Conservation (phyloP, 2,329 filamentous ascomycete species). For the Trichoderma pleuroti region DNA sequence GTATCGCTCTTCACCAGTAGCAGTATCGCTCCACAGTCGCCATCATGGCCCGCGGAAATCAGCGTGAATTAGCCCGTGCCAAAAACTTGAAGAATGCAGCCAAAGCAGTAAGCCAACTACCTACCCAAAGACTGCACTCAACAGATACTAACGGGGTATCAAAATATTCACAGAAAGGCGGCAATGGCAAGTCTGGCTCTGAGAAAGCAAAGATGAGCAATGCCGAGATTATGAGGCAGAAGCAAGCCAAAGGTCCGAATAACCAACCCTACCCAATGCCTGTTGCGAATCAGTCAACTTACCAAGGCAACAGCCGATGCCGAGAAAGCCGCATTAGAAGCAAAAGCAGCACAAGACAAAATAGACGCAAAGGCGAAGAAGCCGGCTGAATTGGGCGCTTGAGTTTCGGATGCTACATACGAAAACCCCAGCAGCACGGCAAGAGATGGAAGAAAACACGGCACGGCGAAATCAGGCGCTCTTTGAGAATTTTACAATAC, state of each 20-base stretch:
- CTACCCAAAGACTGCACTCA: too few relatives aligned
- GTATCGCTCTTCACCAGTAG: background rate
- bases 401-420: background rate
- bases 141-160: too few relatives aligned
- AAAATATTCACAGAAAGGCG: background rate
- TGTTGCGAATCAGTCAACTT: background rate
- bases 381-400: background rate
- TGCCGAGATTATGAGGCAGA: conserved; percentile 13
- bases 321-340: background rate
- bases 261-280: background rate
- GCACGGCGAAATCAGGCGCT: conserved; percentile 17
- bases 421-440: background rate
- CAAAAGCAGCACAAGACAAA: background rate
- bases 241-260: conserved; percentile 5
- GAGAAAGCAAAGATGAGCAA: background rate
- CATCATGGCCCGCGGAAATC: conserved; percentile 88
- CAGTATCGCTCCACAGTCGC: conserved; percentile 44
- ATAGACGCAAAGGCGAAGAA: background rate
- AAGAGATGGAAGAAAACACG: background rate
- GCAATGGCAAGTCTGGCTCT: background rate
- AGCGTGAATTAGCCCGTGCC: conserved; percentile 88
- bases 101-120: background rate
- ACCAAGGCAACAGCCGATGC: background rate
- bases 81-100: conserved; percentile 64
- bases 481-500: conserved; percentile 1